Evolutionary conservation across 305 asterid genomes (phyloP).

Genomic region (Solanum aculeatissimum): DNA sequence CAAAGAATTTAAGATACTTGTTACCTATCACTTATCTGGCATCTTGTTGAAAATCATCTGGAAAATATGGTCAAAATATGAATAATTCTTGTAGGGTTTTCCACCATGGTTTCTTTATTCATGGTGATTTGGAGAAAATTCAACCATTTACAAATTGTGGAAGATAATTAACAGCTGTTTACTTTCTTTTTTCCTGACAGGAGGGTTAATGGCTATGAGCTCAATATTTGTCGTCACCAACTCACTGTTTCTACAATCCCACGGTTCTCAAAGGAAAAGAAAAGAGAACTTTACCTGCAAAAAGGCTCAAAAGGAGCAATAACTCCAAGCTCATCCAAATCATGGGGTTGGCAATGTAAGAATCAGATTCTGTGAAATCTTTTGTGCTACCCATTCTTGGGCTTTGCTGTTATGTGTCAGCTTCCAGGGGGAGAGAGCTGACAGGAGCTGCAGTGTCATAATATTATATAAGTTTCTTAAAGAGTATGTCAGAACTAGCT

Average conservation of each 20-base stretch:
- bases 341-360: not conserved
- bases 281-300: not conserved
- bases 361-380: not conserved
- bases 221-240: conserved; percentile 81
- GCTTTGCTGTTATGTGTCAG: not conserved
- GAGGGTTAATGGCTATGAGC: conserved; percentile 96
- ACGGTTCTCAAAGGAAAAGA: conserved; percentile 32
- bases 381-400: not conserved
- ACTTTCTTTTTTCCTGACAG: conserved; percentile 24
- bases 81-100: not conserved
- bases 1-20: not conserved
- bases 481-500: not conserved
- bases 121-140: not conserved
- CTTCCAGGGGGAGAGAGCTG: not conserved
- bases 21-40: not conserved
- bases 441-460: not conserved
- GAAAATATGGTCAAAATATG: not conserved
- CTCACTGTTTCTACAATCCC: conserved; percentile 78
- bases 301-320: not conserved
- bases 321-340: not conserved
- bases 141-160: not conserved
- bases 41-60: not conserved
- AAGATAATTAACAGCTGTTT: not conserved
- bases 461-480: not conserved
- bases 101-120: not conserved